A percentile compares a stretch with the other conserved stretches of the same genome.
Evolutionary conservation across 1,284 basidiomycete species (phyloP).

Genomic region (Cryptococcus maquisensis): DNA sequence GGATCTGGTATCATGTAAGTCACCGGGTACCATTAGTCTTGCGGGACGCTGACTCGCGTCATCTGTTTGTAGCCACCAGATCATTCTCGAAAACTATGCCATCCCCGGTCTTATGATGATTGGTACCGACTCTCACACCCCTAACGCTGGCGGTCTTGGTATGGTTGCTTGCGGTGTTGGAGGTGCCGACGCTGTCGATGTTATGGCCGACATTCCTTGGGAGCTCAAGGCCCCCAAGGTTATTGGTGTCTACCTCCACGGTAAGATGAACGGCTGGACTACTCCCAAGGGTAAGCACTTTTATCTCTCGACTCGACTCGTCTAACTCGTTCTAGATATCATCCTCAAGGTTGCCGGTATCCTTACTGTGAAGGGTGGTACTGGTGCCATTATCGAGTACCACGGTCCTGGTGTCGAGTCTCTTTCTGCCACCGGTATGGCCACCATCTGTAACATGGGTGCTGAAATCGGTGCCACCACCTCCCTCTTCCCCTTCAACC

Average conservation of each 20-base stretch:
- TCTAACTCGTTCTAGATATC: conserved; percentile 59
- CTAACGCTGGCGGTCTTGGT: conserved; percentile 97
- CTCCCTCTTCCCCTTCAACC: conserved; percentile 98
- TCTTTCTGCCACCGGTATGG: conserved; percentile 98
- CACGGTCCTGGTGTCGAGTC: conserved; percentile 89
- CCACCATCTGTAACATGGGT: conserved; percentile 98
- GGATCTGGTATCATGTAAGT: conserved; percentile 71
- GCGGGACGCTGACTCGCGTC: not conserved
- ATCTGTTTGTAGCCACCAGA: conserved; percentile 63
- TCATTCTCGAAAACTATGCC: conserved; percentile 96
- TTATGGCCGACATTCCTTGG: conserved; percentile 97
- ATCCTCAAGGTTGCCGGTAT: conserved; percentile 97
- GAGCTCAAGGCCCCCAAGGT: conserved; percentile 92
- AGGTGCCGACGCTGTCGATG: conserved; percentile 98
- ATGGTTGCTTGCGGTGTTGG: conserved; percentile 97
- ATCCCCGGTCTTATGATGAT: conserved; percentile 62
- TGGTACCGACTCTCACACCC: conserved; percentile 87
- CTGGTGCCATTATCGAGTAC: conserved; percentile 95
- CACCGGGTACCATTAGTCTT: not conserved
- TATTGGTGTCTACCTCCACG: conserved; percentile 85
- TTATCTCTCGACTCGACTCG: conserved; percentile 2
- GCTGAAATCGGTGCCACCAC: conserved; percentile 99
- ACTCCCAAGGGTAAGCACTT: conserved; percentile 77
- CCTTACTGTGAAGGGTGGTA: conserved; percentile 96
- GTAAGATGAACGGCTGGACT: conserved; percentile 83